Evolutionary conservation across 345 rosid species (phyloP).

Genomic region (Psidium friedrichsthalianum): DNA sequence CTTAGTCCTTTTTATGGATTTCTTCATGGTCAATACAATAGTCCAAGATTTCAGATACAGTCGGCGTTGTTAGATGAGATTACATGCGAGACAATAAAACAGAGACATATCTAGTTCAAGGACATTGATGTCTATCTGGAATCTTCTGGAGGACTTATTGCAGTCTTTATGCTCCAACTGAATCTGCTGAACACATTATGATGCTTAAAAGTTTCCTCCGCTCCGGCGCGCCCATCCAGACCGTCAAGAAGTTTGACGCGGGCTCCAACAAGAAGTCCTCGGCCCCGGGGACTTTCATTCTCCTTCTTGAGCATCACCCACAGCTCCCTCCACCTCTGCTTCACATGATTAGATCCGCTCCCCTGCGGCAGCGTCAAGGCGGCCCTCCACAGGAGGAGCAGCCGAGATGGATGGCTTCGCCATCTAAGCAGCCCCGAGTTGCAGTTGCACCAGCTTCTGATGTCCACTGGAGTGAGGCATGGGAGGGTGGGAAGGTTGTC

Average conservation of each 20-base stretch:
- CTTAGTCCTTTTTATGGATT: background rate
- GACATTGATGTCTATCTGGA: background rate
- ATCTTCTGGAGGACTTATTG: background rate
- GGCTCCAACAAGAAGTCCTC: conserved; percentile 55
- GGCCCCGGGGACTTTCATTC: background rate
- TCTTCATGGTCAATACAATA: background rate
- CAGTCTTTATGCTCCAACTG: background rate
- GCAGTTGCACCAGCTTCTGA: too few species aligned
- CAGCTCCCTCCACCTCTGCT: too few species aligned
- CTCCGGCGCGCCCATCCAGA: conserved; percentile 43
- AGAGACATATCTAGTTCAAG: background rate
- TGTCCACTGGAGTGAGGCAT: too few species aligned
- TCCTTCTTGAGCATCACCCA: too few species aligned
- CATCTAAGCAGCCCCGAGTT: too few species aligned
- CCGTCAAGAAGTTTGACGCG: conserved; percentile 51
- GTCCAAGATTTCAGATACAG: background rate
- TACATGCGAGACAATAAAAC: background rate
- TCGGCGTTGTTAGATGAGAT: background rate
- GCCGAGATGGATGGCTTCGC: too few species aligned
- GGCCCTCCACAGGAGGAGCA: too few species aligned
- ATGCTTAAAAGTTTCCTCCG: conserved; percentile 2
- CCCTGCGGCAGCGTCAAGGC: too few species aligned
- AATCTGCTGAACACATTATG: background rate
- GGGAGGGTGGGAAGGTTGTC: too few species aligned
- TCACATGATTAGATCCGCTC: too few species aligned